Percentiles rank a stretch among this genome's conserved stretches.
phyloP scores from a whole-genome alignment of 148 eudicot genomes.

The Vaccinium myrtillus region DNA sequence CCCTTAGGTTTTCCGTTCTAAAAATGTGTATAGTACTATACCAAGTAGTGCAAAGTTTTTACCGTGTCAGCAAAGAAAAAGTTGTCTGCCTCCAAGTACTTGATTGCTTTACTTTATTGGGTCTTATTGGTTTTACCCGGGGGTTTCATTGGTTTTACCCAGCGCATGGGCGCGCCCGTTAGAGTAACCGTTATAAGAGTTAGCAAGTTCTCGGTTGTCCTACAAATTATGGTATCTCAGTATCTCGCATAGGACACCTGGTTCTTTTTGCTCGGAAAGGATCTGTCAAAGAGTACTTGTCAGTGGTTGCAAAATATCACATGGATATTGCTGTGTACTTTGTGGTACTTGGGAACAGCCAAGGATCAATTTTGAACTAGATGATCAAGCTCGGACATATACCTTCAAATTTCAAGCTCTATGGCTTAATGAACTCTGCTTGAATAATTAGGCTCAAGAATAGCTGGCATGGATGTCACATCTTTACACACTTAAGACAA shows the following conservation, averaged over 20 bases:
- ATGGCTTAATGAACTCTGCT: not conserved
- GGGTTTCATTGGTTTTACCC: no score
- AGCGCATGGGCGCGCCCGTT: no score
- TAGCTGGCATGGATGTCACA: not conserved
- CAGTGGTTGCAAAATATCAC: not conserved
- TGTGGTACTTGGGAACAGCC: not conserved
- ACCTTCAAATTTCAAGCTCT: not conserved
- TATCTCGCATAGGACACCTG: not conserved
- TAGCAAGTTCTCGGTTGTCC: not conserved
- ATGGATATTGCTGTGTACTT: not conserved
- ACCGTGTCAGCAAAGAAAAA: no score
- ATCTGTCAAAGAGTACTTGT: not conserved
- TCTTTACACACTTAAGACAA: not conserved
- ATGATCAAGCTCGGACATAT: not conserved
- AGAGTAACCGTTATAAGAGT: not conserved
- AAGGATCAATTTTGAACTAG: not conserved
- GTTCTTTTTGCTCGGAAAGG: not conserved
- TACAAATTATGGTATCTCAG: not conserved
- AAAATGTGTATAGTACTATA: no score
- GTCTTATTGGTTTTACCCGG: no score
- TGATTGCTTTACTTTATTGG: no score
- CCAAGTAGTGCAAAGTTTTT: no score
- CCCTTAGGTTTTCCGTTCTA: no score
- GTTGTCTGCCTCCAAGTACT: no score
- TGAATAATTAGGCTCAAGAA: not conserved